These are phyloP conservation scores for Pholiota microspora DNA, from an alignment of 768 basidiomycete genomes.

Conservation along the genomic window DNA sequence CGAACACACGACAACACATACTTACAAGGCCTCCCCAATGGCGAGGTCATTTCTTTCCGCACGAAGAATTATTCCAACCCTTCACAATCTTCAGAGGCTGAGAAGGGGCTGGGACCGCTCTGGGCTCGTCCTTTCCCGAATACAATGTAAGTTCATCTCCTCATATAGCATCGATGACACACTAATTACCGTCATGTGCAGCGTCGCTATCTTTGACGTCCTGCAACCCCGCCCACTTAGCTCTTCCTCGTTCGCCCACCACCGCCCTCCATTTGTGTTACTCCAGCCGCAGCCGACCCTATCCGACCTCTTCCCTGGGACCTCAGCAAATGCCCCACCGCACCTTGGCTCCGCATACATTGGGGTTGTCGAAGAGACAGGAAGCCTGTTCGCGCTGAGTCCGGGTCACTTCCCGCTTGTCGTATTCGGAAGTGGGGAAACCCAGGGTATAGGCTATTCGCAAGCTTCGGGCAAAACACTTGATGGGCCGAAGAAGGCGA, in stretches of 20 bases:
- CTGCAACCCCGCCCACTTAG: slow-evolving; percentile 35
- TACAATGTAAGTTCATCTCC: slow-evolving; percentile 57
- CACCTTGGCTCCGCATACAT: slow-evolving; percentile 74
- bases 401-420: slow-evolving; percentile 81
- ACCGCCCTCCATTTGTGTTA: slow-evolving; percentile 67
- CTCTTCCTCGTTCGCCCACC: slow-evolving; percentile 22
- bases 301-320: slow-evolving; percentile 64
- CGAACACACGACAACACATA: slow-evolving; percentile 79
- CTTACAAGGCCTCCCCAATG: slow-evolving; percentile 77
- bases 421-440: slow-evolving; percentile 47
- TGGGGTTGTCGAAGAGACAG: slow-evolving; percentile 69
- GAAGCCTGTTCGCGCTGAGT: slow-evolving; percentile 84
- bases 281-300: slow-evolving; percentile 83
- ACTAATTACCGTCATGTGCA: slow-evolving; percentile 28
- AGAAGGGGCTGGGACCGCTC: slow-evolving; percentile 30
- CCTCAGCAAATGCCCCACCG: slow-evolving; percentile 33
- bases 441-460: background rate
- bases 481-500: background rate
- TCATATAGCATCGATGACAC: background rate
- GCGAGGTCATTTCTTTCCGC: slow-evolving; percentile 74
- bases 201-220: slow-evolving; percentile 84
- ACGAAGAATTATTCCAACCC: slow-evolving; percentile 8
- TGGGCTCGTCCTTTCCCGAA: slow-evolving; percentile 62
- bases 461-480: background rate
- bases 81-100: slow-evolving; percentile 15